Percentiles rank a stretch among this genome's conserved stretches.
Evolutionary conservation across 352 stramenopile genomes (phyloP).

Genomic region (Pythium oligandrum): DNA sequence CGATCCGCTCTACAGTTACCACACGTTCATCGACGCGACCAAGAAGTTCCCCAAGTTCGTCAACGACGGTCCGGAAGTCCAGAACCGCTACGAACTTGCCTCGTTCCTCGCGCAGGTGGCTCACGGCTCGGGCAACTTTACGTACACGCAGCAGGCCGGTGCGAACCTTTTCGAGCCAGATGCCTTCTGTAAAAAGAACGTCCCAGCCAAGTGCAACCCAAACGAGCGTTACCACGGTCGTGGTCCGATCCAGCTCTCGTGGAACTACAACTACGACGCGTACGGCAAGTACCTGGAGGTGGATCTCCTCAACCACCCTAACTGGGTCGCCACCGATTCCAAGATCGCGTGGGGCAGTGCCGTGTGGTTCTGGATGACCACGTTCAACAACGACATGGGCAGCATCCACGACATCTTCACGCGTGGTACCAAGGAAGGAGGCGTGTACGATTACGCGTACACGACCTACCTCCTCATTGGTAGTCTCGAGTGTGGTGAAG

Average conservation of each 20-base stretch:
- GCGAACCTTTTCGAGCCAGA: neutral
- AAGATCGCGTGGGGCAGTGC: conserved; percentile 9
- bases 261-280: conserved; percentile 23
- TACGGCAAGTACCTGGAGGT: conserved; percentile 6
- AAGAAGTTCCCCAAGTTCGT: conserved; percentile 16
- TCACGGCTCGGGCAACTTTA: conserved; percentile 7
- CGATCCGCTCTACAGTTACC: conserved; percentile 9
- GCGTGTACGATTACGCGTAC: neutral
- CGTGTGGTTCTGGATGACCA: conserved; percentile 10
- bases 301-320: conserved; percentile 9
- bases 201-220: conserved; percentile 3
- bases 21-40: conserved; percentile 7
- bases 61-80: conserved; percentile 3
- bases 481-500: neutral
- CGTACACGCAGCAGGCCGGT: conserved; percentile 1
- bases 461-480: neutral
- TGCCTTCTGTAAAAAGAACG: conserved; percentile 9
- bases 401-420: conserved; percentile 9
- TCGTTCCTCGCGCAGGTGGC: conserved; percentile 16
- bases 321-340: conserved; percentile 3
- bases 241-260: conserved; percentile 13
- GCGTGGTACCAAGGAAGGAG: neutral
- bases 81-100: conserved; percentile 12
- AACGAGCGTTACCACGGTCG: conserved; percentile 15
- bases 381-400: neutral